These are phyloP conservation scores for Exophiala aquamarina DNA, from an alignment of 2,329 filamentous ascomycete species.

Conservation along the genomic window DNA sequence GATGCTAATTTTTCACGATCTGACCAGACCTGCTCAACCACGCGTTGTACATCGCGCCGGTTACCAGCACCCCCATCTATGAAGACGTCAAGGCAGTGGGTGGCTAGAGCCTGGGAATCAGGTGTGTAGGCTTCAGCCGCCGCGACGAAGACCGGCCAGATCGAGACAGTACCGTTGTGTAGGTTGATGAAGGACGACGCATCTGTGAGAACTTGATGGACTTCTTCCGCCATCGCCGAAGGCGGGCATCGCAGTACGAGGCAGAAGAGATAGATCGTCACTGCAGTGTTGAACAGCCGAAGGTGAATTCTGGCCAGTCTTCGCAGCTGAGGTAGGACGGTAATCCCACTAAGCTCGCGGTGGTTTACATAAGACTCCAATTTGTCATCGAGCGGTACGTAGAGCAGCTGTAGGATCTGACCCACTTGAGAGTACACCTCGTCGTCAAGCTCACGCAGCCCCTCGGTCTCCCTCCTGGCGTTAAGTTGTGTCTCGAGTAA, in stretches of 20 bases:
- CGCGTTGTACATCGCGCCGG: not conserved
- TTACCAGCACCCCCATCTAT: not conserved
- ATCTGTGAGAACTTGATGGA: constrained; percentile 4
- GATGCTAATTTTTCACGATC: not conserved
- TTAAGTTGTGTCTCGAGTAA: constrained; percentile 10
- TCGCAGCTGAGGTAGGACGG: not conserved
- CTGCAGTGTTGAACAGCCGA: constrained; percentile 10
- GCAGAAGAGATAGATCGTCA: constrained; percentile 14
- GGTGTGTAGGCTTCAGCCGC: constrained; percentile 13
- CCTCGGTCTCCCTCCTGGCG: not conserved
- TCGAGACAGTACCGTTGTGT: constrained; percentile 11
- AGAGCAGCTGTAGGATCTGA: constrained; percentile 8
- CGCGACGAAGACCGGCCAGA: constrained; percentile 17
- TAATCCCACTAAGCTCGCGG: constrained; percentile 3
- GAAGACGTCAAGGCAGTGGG: not conserved
- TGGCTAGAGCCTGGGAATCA: constrained; percentile 11
- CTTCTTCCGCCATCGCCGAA: constrained; percentile 9
- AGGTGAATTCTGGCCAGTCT: constrained; percentile 11
- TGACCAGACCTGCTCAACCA: not conserved
- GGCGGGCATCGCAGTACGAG: constrained; percentile 10
- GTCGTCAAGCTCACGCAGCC: not conserved
- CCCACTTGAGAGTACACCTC: not conserved
- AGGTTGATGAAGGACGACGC: constrained; percentile 8
- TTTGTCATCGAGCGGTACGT: constrained; percentile 9
- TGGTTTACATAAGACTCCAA: constrained; percentile 13